Percentiles rank a stretch among this genome's conserved stretches.
phyloP scores from a whole-genome alignment of 208 protist genomes.

The Acanthamoeba culbertsoni region DNA sequence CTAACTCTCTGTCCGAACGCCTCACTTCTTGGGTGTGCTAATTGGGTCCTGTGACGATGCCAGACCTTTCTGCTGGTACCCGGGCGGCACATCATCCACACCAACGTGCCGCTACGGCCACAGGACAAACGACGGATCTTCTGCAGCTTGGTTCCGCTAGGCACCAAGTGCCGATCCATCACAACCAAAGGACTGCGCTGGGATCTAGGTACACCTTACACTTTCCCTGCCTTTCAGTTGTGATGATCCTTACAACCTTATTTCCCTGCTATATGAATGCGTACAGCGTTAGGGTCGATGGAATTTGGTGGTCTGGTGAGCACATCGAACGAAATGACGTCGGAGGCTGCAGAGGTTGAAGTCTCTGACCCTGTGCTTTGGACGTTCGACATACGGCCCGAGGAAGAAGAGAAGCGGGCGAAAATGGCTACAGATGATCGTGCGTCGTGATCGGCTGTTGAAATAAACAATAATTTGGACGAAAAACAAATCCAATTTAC shows the following conservation, averaged over 20 bases:
- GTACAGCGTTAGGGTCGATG: neutral
- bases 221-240: neutral
- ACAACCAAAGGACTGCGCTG: constrained; percentile 34
- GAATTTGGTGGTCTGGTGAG: constrained; percentile 38
- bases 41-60: neutral
- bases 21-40: neutral
- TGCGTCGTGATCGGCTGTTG: too few species aligned
- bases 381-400: constrained; percentile 30
- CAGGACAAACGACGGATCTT: neutral
- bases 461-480: too few species aligned
- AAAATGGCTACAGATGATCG: too few species aligned
- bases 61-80: constrained; percentile 3
- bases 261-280: neutral
- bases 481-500: too few species aligned
- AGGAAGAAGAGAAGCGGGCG: neutral
- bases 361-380: neutral
- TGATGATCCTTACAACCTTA: neutral
- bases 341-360: neutral
- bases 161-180: neutral
- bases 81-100: neutral
- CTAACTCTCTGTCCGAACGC: neutral
- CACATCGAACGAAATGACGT: constrained; percentile 34
- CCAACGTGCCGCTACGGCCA: neutral
- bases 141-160: neutral
- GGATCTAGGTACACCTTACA: neutral